Evolutionary conservation across 768 basidiomycete species (phyloP), one percentile per base, ranked within the genome.

Genomic region (Lactarius psammicola): DNA sequence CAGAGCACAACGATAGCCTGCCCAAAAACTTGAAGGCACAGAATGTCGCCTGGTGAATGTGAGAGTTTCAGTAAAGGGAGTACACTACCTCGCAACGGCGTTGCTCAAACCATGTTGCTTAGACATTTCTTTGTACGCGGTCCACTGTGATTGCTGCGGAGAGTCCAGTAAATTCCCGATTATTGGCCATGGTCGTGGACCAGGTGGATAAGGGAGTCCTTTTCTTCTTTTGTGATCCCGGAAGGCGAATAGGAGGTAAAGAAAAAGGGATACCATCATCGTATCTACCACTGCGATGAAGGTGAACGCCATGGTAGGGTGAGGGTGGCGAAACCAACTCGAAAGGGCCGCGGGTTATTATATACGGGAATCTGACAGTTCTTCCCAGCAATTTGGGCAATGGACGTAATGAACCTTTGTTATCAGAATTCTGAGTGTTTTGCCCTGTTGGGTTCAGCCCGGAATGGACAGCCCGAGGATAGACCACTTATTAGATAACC

Each of bases 1-100:
- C 79, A 82, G 34, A 87, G 73, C 58, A 87, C 74, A 55, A 86
- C 69, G 71, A 84, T 78, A 10, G 79, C 76, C 60, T 80, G 80
- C 23, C 80, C 78, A 34, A 86, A 72, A 28, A 83, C 64, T 42
- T 72, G 72, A 53, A 79, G 58, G 66, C 23, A 38, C 40, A 40
- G 40, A 4, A 67, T 2, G 18, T 63, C 31, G 36, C 26, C 60
- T 49, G 20, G 18, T 38, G 15, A 56, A 6, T 6, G 30, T 1
- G 23, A 33, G 2, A 38, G 40, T 40, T 40, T 40, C 18, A 18
- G 36, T 38, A 15, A 38, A 11, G 10, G 36, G 36, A 2, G 10
- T 38, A 13, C 11, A 38, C 1, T 4, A 13, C 13, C 36, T 38
- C 36, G 36, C 36, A 38, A 38, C 13, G 36, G 13, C 36, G 0